Evolutionary conservation across 306 rosid species (phyloP).

Genomic region (Cicer chorassanicum): DNA sequence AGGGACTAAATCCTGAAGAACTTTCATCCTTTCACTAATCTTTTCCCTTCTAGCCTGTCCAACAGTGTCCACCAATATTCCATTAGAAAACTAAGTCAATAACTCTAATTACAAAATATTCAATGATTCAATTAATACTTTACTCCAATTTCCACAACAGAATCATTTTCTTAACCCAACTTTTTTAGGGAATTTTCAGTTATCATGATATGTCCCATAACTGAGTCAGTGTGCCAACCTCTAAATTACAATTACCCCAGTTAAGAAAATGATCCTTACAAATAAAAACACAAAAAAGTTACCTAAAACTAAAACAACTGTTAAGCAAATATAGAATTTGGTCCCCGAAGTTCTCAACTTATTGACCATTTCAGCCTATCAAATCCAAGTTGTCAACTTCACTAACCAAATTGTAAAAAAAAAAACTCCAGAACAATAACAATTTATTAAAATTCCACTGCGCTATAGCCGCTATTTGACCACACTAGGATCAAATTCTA

Average conservation of each 20-base stretch:
- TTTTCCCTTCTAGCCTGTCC: slow-evolving; percentile 96
- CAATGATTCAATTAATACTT: slow-evolving; percentile 16
- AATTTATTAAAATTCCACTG: too few species aligned
- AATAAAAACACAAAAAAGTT: neutral
- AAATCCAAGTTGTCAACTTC: neutral
- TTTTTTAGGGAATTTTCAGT: slow-evolving; percentile 23
- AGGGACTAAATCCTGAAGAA: slow-evolving; percentile 93
- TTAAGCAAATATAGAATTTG: neutral
- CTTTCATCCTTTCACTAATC: slow-evolving; percentile 94
- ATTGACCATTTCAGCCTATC: neutral
- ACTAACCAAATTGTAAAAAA: neutral
- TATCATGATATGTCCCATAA: neutral
- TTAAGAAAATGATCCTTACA: slow-evolving; percentile 6
- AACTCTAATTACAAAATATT: slow-evolving; percentile 38
- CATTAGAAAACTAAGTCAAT: slow-evolving; percentile 41
- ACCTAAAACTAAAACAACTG: neutral
- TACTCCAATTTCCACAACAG: slow-evolving; percentile 28
- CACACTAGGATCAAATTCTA: neutral
- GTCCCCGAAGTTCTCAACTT: slow-evolving; percentile 1
- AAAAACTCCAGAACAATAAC: neutral
- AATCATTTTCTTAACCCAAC: slow-evolving; percentile 37
- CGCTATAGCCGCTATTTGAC: too few species aligned
- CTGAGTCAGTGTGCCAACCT: neutral
- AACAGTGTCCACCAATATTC: slow-evolving; percentile 45
- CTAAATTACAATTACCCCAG: neutral